These are phyloP conservation scores for Lentinus brumalis DNA, from an alignment of 768 basidiomycete species.

Conservation along the genomic window DNA sequence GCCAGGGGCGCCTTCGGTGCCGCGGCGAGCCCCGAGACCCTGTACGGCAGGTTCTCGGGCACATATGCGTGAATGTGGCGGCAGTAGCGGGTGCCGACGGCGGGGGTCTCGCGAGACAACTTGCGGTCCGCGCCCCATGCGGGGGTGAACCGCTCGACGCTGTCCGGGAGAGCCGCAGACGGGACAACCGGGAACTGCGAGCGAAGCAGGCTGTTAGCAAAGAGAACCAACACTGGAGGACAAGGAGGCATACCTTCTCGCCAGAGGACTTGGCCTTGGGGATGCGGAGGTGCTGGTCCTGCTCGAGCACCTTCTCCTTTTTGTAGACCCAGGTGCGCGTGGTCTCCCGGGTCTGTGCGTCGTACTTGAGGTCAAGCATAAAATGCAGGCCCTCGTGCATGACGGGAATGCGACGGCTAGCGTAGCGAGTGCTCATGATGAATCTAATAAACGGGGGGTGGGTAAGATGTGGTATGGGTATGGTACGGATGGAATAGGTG, in stretches of 20 bases:
- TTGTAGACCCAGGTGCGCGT: constrained; percentile 8
- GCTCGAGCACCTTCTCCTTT: constrained; percentile 5
- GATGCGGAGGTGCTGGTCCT: constrained; percentile 4
- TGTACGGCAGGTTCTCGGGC: constrained; percentile 22
- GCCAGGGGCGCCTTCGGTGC: constrained; percentile 9
- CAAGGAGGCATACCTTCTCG: constrained; percentile 4
- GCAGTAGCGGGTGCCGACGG: constrained; percentile 23
- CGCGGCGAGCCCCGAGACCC: constrained; percentile 14
- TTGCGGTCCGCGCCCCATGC: background rate
- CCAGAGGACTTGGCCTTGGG: constrained; percentile 16
- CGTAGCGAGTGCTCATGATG: background rate
- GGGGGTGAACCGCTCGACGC: background rate
- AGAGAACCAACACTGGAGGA: background rate
- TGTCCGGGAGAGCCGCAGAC: constrained; percentile 5
- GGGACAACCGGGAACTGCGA: constrained; percentile 12
- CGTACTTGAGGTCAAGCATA: constrained; percentile 2
- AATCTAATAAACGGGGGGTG: too few relatives aligned
- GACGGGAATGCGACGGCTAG: background rate
- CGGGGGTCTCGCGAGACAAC: constrained; percentile 4
- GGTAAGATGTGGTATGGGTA: too few relatives aligned
- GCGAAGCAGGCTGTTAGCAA: background rate
- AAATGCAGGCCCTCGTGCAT: constrained; percentile 6
- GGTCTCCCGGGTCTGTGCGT: constrained; percentile 7
- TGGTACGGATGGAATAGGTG: too few relatives aligned
- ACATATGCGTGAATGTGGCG: constrained; percentile 21